phyloP scores from a whole-genome alignment of 2,329 filamentous ascomycete species.

The Talaromyces islandicus region DNA sequence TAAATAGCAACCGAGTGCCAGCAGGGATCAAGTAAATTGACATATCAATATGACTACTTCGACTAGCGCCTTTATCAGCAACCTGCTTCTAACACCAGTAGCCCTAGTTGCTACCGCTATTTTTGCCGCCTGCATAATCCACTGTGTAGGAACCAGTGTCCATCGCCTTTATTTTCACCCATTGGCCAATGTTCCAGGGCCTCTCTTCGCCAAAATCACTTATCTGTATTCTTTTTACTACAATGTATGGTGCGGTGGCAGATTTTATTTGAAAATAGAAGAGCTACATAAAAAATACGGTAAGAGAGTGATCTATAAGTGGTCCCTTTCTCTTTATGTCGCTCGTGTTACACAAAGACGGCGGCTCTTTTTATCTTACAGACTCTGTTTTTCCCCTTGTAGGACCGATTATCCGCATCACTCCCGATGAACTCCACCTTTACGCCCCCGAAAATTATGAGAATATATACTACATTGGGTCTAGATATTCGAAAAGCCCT shows the following conservation, averaged over 20 bases:
- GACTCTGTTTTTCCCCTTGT: neutral
- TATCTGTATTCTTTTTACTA: conserved; percentile 22
- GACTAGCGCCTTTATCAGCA: neutral
- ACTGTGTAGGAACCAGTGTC: conserved; percentile 8
- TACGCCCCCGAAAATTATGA: conserved; percentile 16
- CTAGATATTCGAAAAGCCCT: conserved; percentile 19
- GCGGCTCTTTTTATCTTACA: neutral
- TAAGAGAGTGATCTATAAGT: conserved; percentile 3
- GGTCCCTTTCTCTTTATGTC: neutral
- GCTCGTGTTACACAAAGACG: neutral
- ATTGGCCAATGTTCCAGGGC: conserved; percentile 22
- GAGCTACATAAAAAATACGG: conserved; percentile 23
- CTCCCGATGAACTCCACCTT: conserved; percentile 23
- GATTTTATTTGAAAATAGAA: conserved; percentile 19
- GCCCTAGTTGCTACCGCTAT: neutral
- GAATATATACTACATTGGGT: conserved; percentile 18
- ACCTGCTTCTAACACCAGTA: neutral
- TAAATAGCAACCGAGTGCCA: neutral
- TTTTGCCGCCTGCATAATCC: conserved; percentile 28
- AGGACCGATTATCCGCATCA: conserved; percentile 25
- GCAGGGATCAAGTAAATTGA: neutral
- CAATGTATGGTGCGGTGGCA: conserved; percentile 16
- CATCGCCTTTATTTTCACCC: conserved; percentile 25
- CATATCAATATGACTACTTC: neutral
- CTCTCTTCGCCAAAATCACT: conserved; percentile 17